These are phyloP conservation scores for Stropharia rugosoannulata DNA, from an alignment of 768 basidiomycete genomes.

Conservation along the genomic window DNA sequence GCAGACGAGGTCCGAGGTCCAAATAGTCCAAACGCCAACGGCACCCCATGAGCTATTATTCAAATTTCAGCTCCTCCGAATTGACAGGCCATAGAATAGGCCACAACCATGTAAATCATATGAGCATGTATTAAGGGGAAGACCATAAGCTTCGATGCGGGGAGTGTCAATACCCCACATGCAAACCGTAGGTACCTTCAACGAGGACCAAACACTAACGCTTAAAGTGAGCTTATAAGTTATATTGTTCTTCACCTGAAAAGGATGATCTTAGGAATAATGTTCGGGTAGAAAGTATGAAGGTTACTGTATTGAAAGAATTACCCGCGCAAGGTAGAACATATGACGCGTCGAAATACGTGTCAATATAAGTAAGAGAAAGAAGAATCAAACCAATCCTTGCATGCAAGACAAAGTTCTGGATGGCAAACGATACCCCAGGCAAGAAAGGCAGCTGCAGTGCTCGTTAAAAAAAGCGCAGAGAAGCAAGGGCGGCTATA, in stretches of 20 bases:
- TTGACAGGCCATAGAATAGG: no score
- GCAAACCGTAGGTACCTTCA: background rate
- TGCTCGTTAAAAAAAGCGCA: background rate
- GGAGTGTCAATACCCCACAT: slow-evolving; percentile 5
- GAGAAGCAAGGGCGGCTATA: background rate
- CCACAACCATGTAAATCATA: no score
- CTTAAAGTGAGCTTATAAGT: background rate
- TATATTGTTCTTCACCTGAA: background rate
- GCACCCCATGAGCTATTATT: background rate
- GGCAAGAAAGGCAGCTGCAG: background rate
- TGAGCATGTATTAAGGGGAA: no score
- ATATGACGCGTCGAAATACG: no score
- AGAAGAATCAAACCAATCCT: background rate
- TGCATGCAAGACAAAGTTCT: background rate
- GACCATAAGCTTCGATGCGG: background rate
- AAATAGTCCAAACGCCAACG: background rate
- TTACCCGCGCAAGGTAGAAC: background rate
- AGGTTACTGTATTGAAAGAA: background rate
- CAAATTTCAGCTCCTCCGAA: no score
- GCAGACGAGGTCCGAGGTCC: no score
- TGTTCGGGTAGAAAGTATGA: background rate
- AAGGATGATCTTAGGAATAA: background rate
- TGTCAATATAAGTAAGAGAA: no score
- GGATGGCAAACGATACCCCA: background rate
- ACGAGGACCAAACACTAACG: background rate